Conservation (phyloP, 305 asterid genomes). For the Solanum hybrid region DNA sequence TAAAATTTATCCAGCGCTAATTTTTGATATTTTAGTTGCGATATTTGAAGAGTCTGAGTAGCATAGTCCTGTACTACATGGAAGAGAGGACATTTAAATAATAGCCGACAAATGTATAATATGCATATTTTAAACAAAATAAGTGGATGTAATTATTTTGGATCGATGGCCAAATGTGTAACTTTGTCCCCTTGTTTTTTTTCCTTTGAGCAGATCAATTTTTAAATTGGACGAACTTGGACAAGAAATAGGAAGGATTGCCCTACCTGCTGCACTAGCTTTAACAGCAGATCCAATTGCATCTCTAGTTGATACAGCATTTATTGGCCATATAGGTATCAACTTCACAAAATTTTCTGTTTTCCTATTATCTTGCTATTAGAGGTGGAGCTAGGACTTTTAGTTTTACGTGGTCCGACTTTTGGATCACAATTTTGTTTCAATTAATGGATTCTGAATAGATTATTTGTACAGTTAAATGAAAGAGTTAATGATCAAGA, state of each 20-base stretch:
- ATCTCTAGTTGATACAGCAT: slow-evolving; percentile 69
- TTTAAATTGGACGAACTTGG: slow-evolving; percentile 66
- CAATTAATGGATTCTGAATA: neutral
- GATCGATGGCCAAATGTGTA: neutral
- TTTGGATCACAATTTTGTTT: neutral
- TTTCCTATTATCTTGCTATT: neutral
- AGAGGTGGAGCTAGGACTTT: neutral
- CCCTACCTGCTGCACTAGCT: slow-evolving; percentile 74
- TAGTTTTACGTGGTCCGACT: neutral
- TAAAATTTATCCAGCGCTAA: too few species aligned
- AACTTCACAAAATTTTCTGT: neutral
- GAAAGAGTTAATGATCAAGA: neutral
- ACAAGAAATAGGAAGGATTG: slow-evolving; percentile 57
- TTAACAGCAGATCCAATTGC: slow-evolving; percentile 87
- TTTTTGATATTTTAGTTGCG: neutral
- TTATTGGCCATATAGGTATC: slow-evolving; percentile 76
- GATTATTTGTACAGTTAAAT: neutral
- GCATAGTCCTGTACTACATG: neutral
- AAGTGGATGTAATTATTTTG: neutral
- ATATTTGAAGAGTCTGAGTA: neutral
- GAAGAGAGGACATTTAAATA: neutral
- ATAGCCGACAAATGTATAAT: neutral
- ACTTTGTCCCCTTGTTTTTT: neutral
- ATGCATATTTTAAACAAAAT: neutral
- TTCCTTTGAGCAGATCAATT: slow-evolving; percentile 28